Base-by-base conservation (phyloP, 768 basidiomycete genomes). In the Coprinopsis cinerea region DNA sequence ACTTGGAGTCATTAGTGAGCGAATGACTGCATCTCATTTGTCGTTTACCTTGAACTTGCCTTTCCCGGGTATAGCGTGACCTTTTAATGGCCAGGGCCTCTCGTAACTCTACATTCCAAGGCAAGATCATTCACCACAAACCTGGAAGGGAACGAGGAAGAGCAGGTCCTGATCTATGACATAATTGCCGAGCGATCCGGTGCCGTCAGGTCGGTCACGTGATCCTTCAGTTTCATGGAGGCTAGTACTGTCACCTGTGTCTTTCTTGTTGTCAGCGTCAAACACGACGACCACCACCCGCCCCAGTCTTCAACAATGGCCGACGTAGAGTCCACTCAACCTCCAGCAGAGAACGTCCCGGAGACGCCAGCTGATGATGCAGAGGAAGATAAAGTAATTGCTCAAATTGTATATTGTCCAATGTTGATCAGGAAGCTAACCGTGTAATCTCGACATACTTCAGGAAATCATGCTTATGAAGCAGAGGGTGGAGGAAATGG, bases 401-500 rank as follows among this genome's bases (percentile, higher is more conserved):
- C 23, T 22, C 44, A 41, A 40, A 34, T 26, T 17, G 51, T 37
- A 44, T 44, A 28, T 42, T n/a, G 48, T 44, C 39, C 52, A n/a
- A n/a, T n/a, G n/a, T n/a, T n/a, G n/a, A n/a, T n/a, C 47, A 30
- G 54, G 37, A 34, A 25, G 51, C 54, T 48, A 53, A 55, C 54
- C 43, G 46, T 49, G 53, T 60, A 47, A n/a, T 39, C 52, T 30
- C 56, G 25, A 15, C 32, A 53, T 60, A n/a, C n/a, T n/a, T n/a
- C 60, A 90, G 85, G 91, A 93, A 76, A 87, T 93, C 49, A 72
- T 81, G 62, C 77, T 88, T 58, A 93, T 93, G 91, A 92, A 92
- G 68, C 86, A 89, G 57, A 75, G 91, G 50, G 91, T 93, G 5
- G 88, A 85, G 59, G 92, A 94, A 68, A 94, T 94, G 91, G 91